A percentile compares a stretch with the other conserved stretches of the same genome.
Conservation (phyloP, 148 eudicot species). For the Amaranthus palmeri region DNA sequence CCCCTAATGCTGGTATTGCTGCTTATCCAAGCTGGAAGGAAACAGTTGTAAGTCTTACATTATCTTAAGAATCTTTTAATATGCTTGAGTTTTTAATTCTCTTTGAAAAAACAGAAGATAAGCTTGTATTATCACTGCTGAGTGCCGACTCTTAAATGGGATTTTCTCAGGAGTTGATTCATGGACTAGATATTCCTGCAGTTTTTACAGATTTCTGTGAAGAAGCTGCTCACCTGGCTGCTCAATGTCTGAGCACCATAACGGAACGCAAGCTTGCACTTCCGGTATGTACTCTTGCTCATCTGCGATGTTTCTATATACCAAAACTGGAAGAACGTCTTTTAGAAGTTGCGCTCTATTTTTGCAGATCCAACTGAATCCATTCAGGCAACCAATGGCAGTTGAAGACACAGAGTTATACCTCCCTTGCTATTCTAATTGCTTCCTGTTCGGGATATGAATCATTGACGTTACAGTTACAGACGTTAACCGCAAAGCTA, state of each 20-base stretch:
- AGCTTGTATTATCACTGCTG: no score
- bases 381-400: conserved; percentile 87
- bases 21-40: no score
- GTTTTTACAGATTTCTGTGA: conserved; percentile 89
- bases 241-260: conserved; percentile 54
- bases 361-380: conserved; percentile 75
- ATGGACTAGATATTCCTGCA: background rate
- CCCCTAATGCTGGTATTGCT: no score
- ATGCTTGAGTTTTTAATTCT: no score
- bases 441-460: conserved; percentile 82
- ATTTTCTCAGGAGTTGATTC: no score
- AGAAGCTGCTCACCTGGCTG: conserved; percentile 83
- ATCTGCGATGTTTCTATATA: background rate
- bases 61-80: no score
- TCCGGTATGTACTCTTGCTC: conserved; percentile 39
- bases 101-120: no score
- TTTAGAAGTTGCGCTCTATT: background rate
- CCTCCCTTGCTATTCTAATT: conserved; percentile 89
- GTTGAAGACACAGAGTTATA: conserved; percentile 61
- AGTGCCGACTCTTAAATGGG: no score
- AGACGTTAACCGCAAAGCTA: background rate
- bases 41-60: no score
- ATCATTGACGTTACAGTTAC: background rate
- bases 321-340: background rate
- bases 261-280: conserved; percentile 46